Conservation (phyloP, 257 asterid species). For the Solanum neorickii region DNA sequence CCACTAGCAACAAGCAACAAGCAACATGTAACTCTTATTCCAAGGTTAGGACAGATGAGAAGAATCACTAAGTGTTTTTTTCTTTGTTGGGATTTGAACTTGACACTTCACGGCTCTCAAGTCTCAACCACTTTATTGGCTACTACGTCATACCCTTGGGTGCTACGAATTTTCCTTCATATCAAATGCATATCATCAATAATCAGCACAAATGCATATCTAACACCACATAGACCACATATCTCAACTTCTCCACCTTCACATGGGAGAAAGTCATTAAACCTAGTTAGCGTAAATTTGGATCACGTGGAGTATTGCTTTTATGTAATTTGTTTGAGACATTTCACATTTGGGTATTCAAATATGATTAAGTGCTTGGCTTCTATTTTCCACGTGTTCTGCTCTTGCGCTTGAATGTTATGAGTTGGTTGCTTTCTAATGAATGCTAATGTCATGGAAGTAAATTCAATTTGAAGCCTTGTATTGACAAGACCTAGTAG, state of each 20-base stretch:
- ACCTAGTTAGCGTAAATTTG: not conserved
- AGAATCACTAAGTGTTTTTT: not conserved
- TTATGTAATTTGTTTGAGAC: not conserved
- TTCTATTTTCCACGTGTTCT: not conserved
- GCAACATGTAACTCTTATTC: not conserved
- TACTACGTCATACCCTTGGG: not conserved
- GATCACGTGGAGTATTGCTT: not conserved
- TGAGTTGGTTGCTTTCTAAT: not conserved
- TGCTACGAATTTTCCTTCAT: not conserved
- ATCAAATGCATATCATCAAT: not conserved
- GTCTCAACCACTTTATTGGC: not conserved
- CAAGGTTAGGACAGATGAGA: not conserved
- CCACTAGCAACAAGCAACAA: not conserved
- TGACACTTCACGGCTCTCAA: not conserved
- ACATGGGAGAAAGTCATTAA: not conserved
- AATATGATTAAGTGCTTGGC: not conserved
- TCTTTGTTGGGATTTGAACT: not conserved
- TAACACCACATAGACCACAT: not conserved
- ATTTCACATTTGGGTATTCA: not conserved
- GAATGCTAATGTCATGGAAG: not conserved
- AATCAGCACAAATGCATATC: not conserved
- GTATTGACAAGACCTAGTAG: not conserved
- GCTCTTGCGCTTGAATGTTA: not conserved
- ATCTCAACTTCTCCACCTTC: not conserved
- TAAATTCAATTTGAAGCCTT: not conserved